Evolutionary conservation across 1,284 basidiomycete genomes (phyloP), one percentile per base, ranked within the genome.

Genomic region (Erythrobasidium hasegawianum): DNA sequence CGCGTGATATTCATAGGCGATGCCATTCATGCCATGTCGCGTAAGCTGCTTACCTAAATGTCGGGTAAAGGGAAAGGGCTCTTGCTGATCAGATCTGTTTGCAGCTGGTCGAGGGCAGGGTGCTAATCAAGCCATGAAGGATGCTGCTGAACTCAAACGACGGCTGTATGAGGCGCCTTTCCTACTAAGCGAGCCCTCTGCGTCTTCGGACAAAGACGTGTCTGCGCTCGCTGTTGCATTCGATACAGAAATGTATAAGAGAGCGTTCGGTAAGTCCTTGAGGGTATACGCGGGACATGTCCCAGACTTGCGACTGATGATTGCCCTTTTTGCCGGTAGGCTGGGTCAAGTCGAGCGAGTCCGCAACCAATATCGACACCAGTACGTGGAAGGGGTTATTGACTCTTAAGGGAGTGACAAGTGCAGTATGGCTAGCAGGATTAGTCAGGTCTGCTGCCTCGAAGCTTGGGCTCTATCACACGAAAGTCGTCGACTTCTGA

Each of bases 281-380:
- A 18, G 7, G 57, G 22, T 14, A 27, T 2, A 27, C 27, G n/a
- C n/a, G n/a, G n/a, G n/a, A n/a, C n/a, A n/a, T n/a, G n/a, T n/a
- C n/a, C n/a, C n/a, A n/a, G n/a, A n/a, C n/a, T n/a, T n/a, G n/a
- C n/a, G n/a, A n/a, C n/a, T 14, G 26, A 20, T 27, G 14, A 59
- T 18, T n/a, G 14, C 4, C 20, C 41, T 59, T 18, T n/a, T 13
- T 43, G 40, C 7, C 20, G 11, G 1, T 24, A 59, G 57, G 40
- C 26, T 59, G 57, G 57, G 57, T 59, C n/a, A 59, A 59, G 41
- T 40, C 57, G 11, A 59, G 57, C 43, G 57, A 59, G 26, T 45
- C 43, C 14, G 57, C 57, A 4, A 47, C 5, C 22, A 18, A 16
- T 18, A 24, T 47, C 4, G 22, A 47, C 14, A 33, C 33, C 33